A percentile compares a stretch with the other conserved stretches of the same genome.
These are phyloP conservation scores for Scheffersomyces quercinus DNA, from an alignment of 1,139 yeast genomes.

Conservation along the genomic window DNA sequence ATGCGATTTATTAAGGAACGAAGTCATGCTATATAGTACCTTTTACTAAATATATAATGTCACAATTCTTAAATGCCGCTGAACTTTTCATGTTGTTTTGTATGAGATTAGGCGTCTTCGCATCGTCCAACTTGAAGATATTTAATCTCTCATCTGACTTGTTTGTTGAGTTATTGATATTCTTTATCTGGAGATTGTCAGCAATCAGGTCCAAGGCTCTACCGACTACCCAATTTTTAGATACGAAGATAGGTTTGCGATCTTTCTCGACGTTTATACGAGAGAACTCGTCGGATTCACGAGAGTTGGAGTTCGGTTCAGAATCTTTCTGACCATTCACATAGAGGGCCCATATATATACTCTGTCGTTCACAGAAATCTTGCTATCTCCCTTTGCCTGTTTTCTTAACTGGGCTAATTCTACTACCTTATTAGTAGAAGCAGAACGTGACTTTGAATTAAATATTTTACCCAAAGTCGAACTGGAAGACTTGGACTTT, in stretches of 20 bases:
- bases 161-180: slow-evolving; percentile 54
- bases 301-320: slow-evolving; percentile 10
- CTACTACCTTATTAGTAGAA: slow-evolving; percentile 19
- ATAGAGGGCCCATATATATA: slow-evolving; percentile 61
- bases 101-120: slow-evolving; percentile 26
- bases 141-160: slow-evolving; percentile 44
- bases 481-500: slow-evolving; percentile 5
- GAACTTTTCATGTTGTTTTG: slow-evolving; percentile 42
- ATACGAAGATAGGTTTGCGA: slow-evolving; percentile 49
- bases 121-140: slow-evolving; percentile 37
- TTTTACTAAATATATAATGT: slow-evolving; percentile 56
- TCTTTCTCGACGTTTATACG: slow-evolving; percentile 29
- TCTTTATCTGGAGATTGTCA: slow-evolving; percentile 51
- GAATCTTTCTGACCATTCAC: slow-evolving; percentile 34
- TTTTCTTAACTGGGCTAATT: slow-evolving; percentile 40
- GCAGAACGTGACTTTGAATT: slow-evolving; percentile 5
- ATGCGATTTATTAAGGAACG: slow-evolving; percentile 5
- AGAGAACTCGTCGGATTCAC: slow-evolving; percentile 23
- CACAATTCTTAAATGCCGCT: slow-evolving; percentile 49
- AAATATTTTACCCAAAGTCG: slow-evolving; percentile 18
- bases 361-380: slow-evolving; percentile 54
- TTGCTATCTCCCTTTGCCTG: slow-evolving; percentile 69
- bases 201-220: slow-evolving; percentile 72
- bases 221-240: slow-evolving; percentile 74
- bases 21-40: slow-evolving; percentile 30